These are phyloP conservation scores for Fusarium hostae DNA, from an alignment of 2,329 filamentous ascomycete species.

Conservation along the genomic window DNA sequence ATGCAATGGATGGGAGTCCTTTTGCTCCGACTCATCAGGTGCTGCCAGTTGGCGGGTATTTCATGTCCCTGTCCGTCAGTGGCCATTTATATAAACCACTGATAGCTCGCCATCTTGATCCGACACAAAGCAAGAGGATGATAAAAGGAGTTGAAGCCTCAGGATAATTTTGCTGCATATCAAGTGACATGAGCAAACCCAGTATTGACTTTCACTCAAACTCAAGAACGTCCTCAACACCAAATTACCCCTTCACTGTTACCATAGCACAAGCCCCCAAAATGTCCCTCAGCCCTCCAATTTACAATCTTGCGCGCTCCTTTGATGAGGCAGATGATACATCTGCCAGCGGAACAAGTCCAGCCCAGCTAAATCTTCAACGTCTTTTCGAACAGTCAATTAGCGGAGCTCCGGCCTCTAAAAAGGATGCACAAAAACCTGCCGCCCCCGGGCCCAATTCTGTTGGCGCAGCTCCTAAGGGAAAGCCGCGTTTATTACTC, in stretches of 20 bases:
- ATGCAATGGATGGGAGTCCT: neutral
- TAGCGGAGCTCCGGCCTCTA: constrained; percentile 60
- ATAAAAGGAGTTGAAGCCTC: neutral
- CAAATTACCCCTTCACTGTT: constrained; percentile 3
- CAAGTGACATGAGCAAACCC: constrained; percentile 36
- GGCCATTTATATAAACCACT: constrained; percentile 6
- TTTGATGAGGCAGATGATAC: constrained; percentile 43
- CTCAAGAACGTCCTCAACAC: constrained; percentile 7
- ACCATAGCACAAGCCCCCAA: neutral
- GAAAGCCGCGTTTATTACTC: constrained; percentile 85
- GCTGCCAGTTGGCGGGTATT: constrained; percentile 23
- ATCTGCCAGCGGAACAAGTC: constrained; percentile 58
- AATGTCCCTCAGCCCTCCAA: constrained; percentile 51
- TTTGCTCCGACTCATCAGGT: neutral
- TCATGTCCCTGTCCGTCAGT: constrained; percentile 29
- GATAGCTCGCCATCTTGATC: neutral
- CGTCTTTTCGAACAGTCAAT: constrained; percentile 71
- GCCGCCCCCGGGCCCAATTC: constrained; percentile 55
- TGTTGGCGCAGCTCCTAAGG: constrained; percentile 61
- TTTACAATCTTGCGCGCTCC: constrained; percentile 42
- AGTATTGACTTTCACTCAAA: neutral
- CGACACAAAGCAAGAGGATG: neutral
- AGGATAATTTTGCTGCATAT: constrained; percentile 16
- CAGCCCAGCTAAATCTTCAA: constrained; percentile 71
- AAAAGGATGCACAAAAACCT: constrained; percentile 59